Evolutionary conservation across 2,329 filamentous ascomycete species (phyloP).

Genomic region (Fusarium xylarioides): DNA sequence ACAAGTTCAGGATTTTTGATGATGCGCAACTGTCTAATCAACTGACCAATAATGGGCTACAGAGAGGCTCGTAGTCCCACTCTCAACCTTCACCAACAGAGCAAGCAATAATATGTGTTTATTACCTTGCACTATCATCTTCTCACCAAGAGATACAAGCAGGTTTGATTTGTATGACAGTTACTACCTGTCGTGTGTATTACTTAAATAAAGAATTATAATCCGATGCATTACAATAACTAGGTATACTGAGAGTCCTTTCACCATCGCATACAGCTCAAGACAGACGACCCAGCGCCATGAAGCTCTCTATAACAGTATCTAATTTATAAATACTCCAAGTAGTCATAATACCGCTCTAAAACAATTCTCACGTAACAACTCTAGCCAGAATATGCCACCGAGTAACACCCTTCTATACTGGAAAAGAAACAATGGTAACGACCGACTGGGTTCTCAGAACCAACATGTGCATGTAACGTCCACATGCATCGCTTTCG

Average conservation of each 20-base stretch:
- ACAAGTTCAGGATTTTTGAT: slow-evolving; percentile 36
- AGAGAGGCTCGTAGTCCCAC: slow-evolving; percentile 6
- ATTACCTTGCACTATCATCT: neutral
- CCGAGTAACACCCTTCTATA: slow-evolving; percentile 28
- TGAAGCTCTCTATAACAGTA: slow-evolving; percentile 9
- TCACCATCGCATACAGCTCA: neutral
- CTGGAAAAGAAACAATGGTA: slow-evolving; percentile 13
- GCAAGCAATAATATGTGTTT: neutral
- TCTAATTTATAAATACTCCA: slow-evolving; percentile 20
- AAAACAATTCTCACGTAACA: neutral
- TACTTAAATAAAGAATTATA: neutral
- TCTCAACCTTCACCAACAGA: neutral
- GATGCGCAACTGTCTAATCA: slow-evolving; percentile 13
- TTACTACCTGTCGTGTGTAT: neutral
- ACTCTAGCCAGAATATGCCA: slow-evolving; percentile 20
- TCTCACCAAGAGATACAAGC: neutral
- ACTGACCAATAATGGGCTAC: slow-evolving; percentile 26
- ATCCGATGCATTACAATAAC: neutral
- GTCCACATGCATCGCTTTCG: slow-evolving; percentile 55
- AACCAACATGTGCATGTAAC: neutral
- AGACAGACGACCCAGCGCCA: neutral
- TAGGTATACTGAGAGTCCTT: neutral
- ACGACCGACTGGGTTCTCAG: neutral
- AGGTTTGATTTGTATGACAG: neutral
- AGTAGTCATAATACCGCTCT: slow-evolving; percentile 12